Percentiles rank a stretch among this genome's conserved stretches.
phyloP scores from a whole-genome alignment of 257 asterid species.

The Gynochthodes officinalis region DNA sequence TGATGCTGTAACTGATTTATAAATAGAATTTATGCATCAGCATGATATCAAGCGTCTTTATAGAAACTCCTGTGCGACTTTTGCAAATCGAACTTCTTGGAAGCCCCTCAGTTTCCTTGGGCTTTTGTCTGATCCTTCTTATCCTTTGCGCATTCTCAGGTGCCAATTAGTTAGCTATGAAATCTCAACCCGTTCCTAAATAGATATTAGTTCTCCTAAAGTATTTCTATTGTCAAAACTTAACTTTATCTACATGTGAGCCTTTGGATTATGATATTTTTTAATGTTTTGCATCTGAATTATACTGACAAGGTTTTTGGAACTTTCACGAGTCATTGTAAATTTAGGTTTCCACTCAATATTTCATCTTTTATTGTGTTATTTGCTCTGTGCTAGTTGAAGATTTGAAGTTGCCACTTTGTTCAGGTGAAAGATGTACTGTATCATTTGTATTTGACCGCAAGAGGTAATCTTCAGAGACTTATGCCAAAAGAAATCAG shows the following conservation, averaged over 20 bases:
- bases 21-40: too few relatives aligned
- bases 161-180: neutral
- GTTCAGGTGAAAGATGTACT: slow-evolving; percentile 73
- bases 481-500: slow-evolving; percentile 88
- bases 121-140: neutral
- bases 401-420: slow-evolving; percentile 1
- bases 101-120: neutral
- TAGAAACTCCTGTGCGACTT: neutral
- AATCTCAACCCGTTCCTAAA: neutral
- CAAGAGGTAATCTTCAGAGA: slow-evolving; percentile 83
- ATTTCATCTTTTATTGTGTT: neutral
- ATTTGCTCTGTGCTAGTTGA: neutral
- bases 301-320: too few relatives aligned
- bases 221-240: neutral
- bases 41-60: neutral
- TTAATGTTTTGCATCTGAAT: neutral
- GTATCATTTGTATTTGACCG: slow-evolving; percentile 66
- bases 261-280: neutral
- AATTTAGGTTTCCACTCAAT: neutral
- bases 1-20: neutral
- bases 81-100: neutral
- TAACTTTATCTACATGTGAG: neutral
- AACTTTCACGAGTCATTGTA: too few relatives aligned
- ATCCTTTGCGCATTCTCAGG: neutral
- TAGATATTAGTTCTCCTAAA: neutral